These are phyloP conservation scores for Nigrograna mackinnonii DNA, from an alignment of 2,329 filamentous ascomycete genomes.

Conservation along the genomic window DNA sequence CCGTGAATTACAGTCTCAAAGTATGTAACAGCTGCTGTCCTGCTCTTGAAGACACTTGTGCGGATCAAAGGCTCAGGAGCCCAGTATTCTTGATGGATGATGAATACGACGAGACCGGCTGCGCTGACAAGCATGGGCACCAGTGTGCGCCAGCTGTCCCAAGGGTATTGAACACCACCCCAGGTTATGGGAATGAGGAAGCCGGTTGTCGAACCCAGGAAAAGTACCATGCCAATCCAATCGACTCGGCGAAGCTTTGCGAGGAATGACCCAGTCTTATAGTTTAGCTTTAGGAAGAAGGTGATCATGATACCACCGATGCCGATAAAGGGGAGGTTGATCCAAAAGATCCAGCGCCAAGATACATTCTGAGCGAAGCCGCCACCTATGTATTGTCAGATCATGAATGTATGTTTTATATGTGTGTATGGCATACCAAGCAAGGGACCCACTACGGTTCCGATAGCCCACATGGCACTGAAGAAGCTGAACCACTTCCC, in stretches of 20 bases:
- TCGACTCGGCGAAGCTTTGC: constrained; percentile 61
- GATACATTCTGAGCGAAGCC: constrained; percentile 55
- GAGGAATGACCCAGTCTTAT: constrained; percentile 50
- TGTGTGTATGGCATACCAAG: constrained; percentile 24
- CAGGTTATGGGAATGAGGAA: constrained; percentile 67
- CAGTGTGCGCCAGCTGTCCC: constrained; percentile 65
- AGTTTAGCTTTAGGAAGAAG: constrained; percentile 58
- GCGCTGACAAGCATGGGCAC: constrained; percentile 63
- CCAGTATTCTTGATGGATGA: constrained; percentile 57
- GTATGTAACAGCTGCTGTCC: constrained; percentile 55
- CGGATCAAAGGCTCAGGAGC: constrained; percentile 56
- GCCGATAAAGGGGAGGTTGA: constrained; percentile 63
- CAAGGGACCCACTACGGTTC: constrained; percentile 56
- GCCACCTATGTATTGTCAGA: constrained; percentile 44
- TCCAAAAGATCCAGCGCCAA: constrained; percentile 69
- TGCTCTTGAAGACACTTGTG: constrained; percentile 51
- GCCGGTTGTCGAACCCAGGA: constrained; percentile 61
- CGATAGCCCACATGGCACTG: constrained; percentile 57
- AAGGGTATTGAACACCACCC: constrained; percentile 68
- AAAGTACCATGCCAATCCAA: constrained; percentile 65
- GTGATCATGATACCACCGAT: constrained; percentile 53
- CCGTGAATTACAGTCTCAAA: constrained; percentile 62
- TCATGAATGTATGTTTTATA: not conserved
- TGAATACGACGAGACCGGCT: constrained; percentile 55
- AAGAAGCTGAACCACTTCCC: constrained; percentile 48